Evolutionary conservation across 2,329 filamentous ascomycete genomes (phyloP), one percentile per base, ranked within the genome.

Genomic region (Colletotrichum tamarilloi): DNA sequence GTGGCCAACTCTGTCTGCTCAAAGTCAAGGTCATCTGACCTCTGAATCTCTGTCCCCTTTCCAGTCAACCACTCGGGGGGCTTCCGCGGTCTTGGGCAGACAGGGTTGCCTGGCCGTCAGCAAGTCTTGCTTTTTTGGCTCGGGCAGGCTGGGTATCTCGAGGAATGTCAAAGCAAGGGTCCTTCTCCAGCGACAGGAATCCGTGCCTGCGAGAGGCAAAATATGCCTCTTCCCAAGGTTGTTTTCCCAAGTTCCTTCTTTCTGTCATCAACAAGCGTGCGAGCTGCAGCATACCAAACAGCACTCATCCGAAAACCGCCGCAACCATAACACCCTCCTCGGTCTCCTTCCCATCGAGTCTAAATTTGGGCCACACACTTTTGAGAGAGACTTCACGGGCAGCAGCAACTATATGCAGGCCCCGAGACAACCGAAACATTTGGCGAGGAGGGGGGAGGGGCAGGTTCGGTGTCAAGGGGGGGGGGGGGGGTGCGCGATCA

Each of bases 231-330:
- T 7, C 42, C 42, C 19, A 49, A 49, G 16, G 16, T n/a, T 49
- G 16, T n/a, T 49, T 49, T 49, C 8, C 14, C 12, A 14, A 14
- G 12, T n/a, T 49, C 7, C 19, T 49, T 49, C 19, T 32, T 52
- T 42, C n/a, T 53, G 53, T 69, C 70, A 56, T 60, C 60, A 70
- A 65, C 70, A 73, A 73, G 70, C 70, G 58, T 64, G 67, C 70
- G 55, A 57, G 53, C 67, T 73, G 70, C 70, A 73, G 70, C 67
- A 73, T 67, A 73, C 56, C 69, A 73, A 73, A 73, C 70, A 73
- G 14, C 30, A 2, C 46, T 52, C 67, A 56, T 70, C 70, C 70
- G 70, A 73, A 65, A 62, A 66, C 46, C 56, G 62, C 70, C 60
- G 60, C 60, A 57, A 57, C 35, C n/a, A 49, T 9, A n/a, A 49